Evolutionary conservation across 257 asterid genomes (phyloP), one percentile per base, ranked within the genome.

Genomic region (Ophiorrhiza pumila): DNA sequence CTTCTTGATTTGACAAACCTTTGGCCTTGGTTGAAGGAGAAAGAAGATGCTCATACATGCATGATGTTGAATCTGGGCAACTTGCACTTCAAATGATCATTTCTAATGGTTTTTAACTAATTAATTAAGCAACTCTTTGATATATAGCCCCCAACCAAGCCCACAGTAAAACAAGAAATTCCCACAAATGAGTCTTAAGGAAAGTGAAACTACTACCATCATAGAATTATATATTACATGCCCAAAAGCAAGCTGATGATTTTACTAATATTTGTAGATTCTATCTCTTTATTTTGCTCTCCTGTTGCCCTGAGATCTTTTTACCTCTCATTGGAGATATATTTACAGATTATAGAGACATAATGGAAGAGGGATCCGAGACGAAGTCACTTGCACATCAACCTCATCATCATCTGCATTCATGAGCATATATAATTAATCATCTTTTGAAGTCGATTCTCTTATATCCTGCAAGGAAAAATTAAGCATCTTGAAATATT

Each of bases 11-110:
- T 18, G 65, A 59, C n/a, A 18, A 13, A 43, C 62, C 69, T 32
- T n/a, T n/a, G n/a, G n/a, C n/a, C n/a, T 27, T 69, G 71, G 66
- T 75, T 75, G 60, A 43, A 34, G 68, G 57, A 57, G 42, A 63
- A 75, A 65, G 20, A 69, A 75, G 80, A 75, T 79, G 80, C 77
- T 50, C 1, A 57, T 46, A 45, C 50, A 23, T 61, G 27, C 65
- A 23, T 61, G 27, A 65, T 57, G 69, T 67, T 77, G n/a, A 22
- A 32, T 77, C 49, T 34, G 52, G 66, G 46, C 65, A 25, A 43
- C 68, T 62, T 32, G 32, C 32, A 9, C 10, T 6, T 7, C n/a
- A n/a, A n/a, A n/a, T 14, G 7, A 66, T 25, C 27, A 66, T 45
- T 66, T 46, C 12, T 11, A 29, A 17, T 27, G 42, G 39, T 7